phyloP scores from a whole-genome alignment of 1,284 basidiomycete species.

The Ceratobasidium sp. region DNA sequence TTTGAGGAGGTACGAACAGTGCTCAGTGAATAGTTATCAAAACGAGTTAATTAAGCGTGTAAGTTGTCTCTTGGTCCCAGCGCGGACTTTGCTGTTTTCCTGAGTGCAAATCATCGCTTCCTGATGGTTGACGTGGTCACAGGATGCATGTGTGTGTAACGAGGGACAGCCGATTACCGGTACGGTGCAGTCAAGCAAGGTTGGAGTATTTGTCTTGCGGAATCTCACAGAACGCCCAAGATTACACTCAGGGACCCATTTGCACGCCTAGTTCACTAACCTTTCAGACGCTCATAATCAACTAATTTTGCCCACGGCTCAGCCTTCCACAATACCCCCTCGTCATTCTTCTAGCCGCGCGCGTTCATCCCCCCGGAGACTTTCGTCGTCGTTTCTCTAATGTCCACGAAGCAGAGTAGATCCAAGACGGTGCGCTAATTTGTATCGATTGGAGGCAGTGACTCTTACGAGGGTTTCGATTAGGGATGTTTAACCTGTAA shows the following conservation, averaged over 20 bases:
- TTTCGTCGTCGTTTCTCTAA: not conserved
- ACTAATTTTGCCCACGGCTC: not conserved
- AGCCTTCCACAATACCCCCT: not conserved
- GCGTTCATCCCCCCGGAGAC: not conserved
- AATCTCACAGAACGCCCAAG: too few relatives aligned
- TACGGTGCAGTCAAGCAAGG: too few relatives aligned
- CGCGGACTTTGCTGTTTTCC: too few relatives aligned
- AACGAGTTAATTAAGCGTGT: not conserved
- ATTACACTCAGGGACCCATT: too few relatives aligned
- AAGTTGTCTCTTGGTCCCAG: not conserved
- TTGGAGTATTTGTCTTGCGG: not conserved
- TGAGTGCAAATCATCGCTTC: too few relatives aligned
- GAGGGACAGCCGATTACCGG: too few relatives aligned
- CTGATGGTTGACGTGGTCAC: too few relatives aligned
- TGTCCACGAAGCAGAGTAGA: constrained; percentile 19
- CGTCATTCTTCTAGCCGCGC: not conserved
- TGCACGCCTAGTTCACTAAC: too few relatives aligned
- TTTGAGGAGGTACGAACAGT: constrained; percentile 17
- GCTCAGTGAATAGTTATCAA: not conserved
- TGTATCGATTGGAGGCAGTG: too few relatives aligned
- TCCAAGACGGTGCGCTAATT: too few relatives aligned
- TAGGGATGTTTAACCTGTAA: constrained; percentile 37
- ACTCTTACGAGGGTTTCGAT: too few relatives aligned
- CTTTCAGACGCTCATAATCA: not conserved
- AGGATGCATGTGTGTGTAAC: too few relatives aligned